Conservation (phyloP, 306 rosid species). For the Echinosophora koreensis region DNA sequence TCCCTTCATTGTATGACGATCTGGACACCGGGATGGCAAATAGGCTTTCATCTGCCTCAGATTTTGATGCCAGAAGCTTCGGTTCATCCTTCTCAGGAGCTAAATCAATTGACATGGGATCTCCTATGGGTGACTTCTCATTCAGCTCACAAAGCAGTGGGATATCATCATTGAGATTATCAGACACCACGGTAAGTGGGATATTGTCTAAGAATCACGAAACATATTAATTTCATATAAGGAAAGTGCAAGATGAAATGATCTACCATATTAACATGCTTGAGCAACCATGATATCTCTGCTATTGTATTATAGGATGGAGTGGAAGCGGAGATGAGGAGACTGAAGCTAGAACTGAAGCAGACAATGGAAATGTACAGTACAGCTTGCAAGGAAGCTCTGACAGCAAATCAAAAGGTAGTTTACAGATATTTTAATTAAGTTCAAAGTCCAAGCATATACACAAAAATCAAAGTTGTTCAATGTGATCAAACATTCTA, state of each 20-base stretch:
- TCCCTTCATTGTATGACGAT: slow-evolving; percentile 51
- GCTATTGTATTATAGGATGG: slow-evolving; percentile 61
- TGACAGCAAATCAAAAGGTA: slow-evolving; percentile 72
- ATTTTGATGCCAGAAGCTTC: slow-evolving; percentile 55
- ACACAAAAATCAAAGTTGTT: too few relatives aligned
- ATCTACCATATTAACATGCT: background rate
- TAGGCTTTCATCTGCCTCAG: slow-evolving; percentile 56
- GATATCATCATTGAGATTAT: slow-evolving; percentile 17
- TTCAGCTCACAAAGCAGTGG: slow-evolving; percentile 49
- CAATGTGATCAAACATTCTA: background rate
- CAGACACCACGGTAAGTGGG: slow-evolving; percentile 45
- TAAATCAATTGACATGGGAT: slow-evolving; percentile 47
- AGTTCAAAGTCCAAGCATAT: background rate
- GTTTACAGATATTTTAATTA: background rate
- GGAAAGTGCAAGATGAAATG: background rate
- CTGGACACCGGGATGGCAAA: slow-evolving; percentile 40
- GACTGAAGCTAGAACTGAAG: slow-evolving; percentile 82
- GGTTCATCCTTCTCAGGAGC: slow-evolving; percentile 53
- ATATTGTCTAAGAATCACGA: too few relatives aligned
- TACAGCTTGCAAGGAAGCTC: slow-evolving; percentile 84
- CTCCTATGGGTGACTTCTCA: slow-evolving; percentile 41
- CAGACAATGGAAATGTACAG: slow-evolving; percentile 93
- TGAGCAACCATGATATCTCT: background rate
- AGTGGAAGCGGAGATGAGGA: slow-evolving; percentile 83
- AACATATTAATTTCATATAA: background rate